phyloP scores from a whole-genome alignment of 1,139 yeast genomes.

The Kodamaea derodonti region DNA sequence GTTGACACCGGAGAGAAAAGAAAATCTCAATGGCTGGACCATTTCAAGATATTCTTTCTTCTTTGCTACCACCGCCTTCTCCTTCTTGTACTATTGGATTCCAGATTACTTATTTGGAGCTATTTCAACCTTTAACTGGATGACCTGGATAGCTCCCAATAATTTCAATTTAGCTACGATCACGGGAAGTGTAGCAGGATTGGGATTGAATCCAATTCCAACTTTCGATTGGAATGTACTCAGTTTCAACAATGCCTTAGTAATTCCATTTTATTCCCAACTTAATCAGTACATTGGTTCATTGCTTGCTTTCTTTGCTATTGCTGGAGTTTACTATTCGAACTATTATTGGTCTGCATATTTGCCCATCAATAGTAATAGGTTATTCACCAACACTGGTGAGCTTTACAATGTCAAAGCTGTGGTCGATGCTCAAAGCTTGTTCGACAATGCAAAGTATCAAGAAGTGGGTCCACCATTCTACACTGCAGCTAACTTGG shows the following conservation, averaged over 20 bases:
- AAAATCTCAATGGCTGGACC: conserved; percentile 17
- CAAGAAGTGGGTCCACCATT: conserved; percentile 37
- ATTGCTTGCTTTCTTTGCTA: conserved; percentile 11
- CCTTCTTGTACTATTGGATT: conserved; percentile 18
- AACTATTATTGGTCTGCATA: conserved; percentile 16
- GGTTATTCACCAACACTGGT: conserved; percentile 15
- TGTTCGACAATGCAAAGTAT: conserved; percentile 15
- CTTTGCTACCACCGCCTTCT: conserved; percentile 10
- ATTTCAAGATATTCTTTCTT: conserved; percentile 16
- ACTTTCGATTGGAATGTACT: conserved; percentile 18
- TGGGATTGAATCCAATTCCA: conserved; percentile 18
- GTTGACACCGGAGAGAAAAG: conserved; percentile 14
- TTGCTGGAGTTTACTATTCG: conserved; percentile 14
- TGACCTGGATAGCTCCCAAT: conserved; percentile 19
- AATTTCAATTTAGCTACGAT: conserved; percentile 15
- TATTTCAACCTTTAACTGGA: conserved; percentile 17
- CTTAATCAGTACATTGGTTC: conserved; percentile 13
- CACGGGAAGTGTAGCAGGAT: conserved; percentile 15
- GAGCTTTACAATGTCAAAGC: conserved; percentile 11
- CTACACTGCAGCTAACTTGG: conserved; percentile 30
- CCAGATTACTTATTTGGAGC: conserved; percentile 17
- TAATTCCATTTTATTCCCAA: conserved; percentile 13
- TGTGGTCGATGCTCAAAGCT: conserved; percentile 10
- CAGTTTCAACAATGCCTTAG: conserved; percentile 8
- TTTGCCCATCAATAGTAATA: conserved; percentile 15